Evolutionary conservation across 768 basidiomycete species (phyloP).

Genomic region (Epithele typhae): DNA sequence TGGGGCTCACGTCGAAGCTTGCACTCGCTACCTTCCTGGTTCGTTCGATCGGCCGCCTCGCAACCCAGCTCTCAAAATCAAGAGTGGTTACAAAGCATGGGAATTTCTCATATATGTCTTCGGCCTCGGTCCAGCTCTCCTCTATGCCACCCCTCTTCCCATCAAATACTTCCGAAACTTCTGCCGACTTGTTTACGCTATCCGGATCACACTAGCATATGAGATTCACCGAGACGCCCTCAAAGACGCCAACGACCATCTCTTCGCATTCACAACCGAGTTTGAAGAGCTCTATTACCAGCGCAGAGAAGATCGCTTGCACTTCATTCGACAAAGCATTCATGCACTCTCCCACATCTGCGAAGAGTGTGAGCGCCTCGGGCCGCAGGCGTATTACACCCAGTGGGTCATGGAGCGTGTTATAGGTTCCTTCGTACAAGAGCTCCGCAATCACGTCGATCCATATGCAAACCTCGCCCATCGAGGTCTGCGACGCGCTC

Average conservation of each 20-base stretch:
- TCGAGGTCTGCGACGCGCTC: conserved; percentile 18
- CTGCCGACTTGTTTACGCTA: conserved; percentile 23
- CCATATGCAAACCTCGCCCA: conserved; percentile 23
- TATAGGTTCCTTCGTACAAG: conserved; percentile 23
- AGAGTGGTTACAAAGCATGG: conserved; percentile 29
- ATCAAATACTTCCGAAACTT: conserved; percentile 23
- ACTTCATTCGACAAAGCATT: conserved; percentile 30
- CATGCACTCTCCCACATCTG: conserved; percentile 29
- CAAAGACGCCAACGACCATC: conserved; percentile 15
- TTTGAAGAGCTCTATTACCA: conserved; percentile 35
- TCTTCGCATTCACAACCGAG: conserved; percentile 27
- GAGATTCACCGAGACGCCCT: not conserved
- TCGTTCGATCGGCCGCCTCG: conserved; percentile 39
- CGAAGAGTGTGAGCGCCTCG: conserved; percentile 18
- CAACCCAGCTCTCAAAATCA: conserved; percentile 37
- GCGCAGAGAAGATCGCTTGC: conserved; percentile 21
- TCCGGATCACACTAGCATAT: conserved; percentile 21
- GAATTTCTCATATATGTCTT: conserved; percentile 23
- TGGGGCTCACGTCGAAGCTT: conserved; percentile 28
- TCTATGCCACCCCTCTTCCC: conserved; percentile 20
- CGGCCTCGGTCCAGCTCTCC: conserved; percentile 21
- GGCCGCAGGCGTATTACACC: conserved; percentile 8
- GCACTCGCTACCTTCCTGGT: conserved; percentile 31
- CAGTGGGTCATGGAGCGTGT: conserved; percentile 24
- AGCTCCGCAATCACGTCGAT: conserved; percentile 24